Conservation (phyloP, 805 yeast genomes). For the Zygotorulaspora danielsina region DNA sequence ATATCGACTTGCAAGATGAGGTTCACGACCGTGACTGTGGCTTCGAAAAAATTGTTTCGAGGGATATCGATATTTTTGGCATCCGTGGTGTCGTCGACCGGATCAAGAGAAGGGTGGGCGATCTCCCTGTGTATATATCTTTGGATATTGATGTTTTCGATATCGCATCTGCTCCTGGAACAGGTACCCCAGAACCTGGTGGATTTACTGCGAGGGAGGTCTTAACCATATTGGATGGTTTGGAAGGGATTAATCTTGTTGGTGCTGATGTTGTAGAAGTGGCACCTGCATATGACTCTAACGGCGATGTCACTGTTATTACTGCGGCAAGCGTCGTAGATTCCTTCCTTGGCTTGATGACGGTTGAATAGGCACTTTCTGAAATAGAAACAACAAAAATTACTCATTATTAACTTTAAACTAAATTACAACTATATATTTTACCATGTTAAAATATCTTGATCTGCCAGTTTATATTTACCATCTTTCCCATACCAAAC, state of each 20-base stretch:
- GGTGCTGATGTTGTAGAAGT: constrained; percentile 73
- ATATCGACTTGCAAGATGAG: constrained; percentile 45
- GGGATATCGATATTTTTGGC: constrained; percentile 43
- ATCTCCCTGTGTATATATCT: constrained; percentile 39
- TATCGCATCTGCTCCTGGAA: constrained; percentile 61
- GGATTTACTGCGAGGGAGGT: constrained; percentile 62
- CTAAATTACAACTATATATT: constrained; percentile 1
- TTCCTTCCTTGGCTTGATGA: constrained; percentile 44
- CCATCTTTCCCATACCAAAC: constrained; percentile 34
- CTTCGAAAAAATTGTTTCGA: constrained; percentile 42
- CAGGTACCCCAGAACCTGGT: constrained; percentile 68
- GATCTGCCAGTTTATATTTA: constrained; percentile 32
- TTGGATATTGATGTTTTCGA: constrained; percentile 58
- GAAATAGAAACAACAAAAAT: no score
- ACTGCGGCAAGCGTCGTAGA: constrained; percentile 60
- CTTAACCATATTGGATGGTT: constrained; percentile 49
- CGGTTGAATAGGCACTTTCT: constrained; percentile 22
- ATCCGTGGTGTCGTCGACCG: constrained; percentile 34
- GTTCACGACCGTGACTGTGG: constrained; percentile 47
- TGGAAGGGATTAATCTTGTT: constrained; percentile 52
- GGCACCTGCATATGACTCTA: constrained; percentile 56
- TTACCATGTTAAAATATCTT: constrained; percentile 36
- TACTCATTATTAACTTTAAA: no score
- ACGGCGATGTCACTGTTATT: constrained; percentile 53
- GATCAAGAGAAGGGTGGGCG: constrained; percentile 35